phyloP scores from a whole-genome alignment of 2,329 filamentous ascomycete species.

The Pseudonectria buxi region DNA sequence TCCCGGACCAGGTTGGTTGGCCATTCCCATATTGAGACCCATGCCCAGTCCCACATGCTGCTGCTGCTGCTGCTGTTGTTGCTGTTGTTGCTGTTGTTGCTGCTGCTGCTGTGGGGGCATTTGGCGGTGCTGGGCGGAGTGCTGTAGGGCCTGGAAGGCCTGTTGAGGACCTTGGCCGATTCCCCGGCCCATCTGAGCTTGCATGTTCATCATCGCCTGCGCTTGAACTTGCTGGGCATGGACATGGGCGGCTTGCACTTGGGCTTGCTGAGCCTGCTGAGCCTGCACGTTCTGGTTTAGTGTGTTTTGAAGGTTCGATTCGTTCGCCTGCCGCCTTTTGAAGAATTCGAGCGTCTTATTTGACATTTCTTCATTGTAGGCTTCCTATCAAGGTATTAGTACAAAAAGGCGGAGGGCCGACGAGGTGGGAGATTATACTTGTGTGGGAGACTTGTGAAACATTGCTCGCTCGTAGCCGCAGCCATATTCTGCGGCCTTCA shows the following conservation, averaged over 20 bases:
- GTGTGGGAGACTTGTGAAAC: conserved; percentile 40
- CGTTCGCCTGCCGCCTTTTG: conserved; percentile 44
- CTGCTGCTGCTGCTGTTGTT: conserved; percentile 25
- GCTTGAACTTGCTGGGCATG: conserved; percentile 31
- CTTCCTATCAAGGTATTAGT: conserved; percentile 31
- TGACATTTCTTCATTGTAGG: conserved; percentile 43
- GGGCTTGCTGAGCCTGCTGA: conserved; percentile 27
- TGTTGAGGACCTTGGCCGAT: conserved; percentile 45
- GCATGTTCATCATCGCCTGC: conserved; percentile 48
- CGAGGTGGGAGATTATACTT: conserved; percentile 30
- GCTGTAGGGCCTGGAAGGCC: conserved; percentile 52
- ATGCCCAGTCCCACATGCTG: conserved; percentile 23
- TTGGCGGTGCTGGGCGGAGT: conserved; percentile 50
- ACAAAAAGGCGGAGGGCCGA: conserved; percentile 1
- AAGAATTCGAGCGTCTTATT: conserved; percentile 43
- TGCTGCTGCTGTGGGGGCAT: conserved; percentile 41
- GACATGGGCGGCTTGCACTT: conserved; percentile 32
- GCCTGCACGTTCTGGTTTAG: conserved; percentile 39
- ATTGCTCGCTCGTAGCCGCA: conserved; percentile 42
- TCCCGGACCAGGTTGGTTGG: conserved; percentile 30
- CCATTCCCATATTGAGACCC: conserved; percentile 36
- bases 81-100: conserved; percentile 33
- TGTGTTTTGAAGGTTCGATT: conserved; percentile 42
- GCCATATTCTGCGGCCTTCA: conserved; percentile 35
- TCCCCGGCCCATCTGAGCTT: conserved; percentile 44